Evolutionary conservation across 345 rosid genomes (phyloP), one percentile per base, ranked within the genome.

Genomic region (Salix arbutifolia): DNA sequence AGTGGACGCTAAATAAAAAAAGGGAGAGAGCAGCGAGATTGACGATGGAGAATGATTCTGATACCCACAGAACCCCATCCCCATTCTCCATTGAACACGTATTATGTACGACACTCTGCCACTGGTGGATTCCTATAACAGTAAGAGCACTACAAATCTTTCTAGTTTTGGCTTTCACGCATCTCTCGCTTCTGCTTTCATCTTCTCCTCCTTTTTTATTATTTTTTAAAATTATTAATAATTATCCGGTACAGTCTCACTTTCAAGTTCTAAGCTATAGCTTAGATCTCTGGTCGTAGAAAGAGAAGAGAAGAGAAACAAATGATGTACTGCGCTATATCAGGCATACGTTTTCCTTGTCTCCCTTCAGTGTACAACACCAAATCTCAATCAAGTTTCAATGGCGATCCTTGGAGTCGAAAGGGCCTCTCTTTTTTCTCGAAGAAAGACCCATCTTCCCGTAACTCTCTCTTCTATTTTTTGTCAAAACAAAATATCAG

Each of bases 301-400:
- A 46, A 13, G 5, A 46, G 50, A 13, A 46, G 50, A 46, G 50
- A 46, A 14, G 14, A 14, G 50, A 13, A 14, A 73, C 56, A 69
- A 82, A 93, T 93, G 99, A 92, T 83, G 74, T 86, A 44, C 71
- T 64, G 85, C 74, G 73, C 97, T 2, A 40, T 88, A 8, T 79
- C 96, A 19, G 92, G 94, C 66, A 82, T 84, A 50, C 90, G 89
- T 26, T 82, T 90, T 61, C 84, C 90, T 9, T 81, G 71, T 38
- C 83, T 79, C 53, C 87, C 92, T 14, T 79, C 89, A 11, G 71
- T 76, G 4, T 76, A 77, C 77, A 71, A 72, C 4, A 77, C 75
- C 78, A 83, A 67, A 76, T 58, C 87, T 84, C 81, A 75, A 16
- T 85, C 87, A 0, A 81, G 76, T 79, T 88, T 87, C 86, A 78